Conservation (phyloP, 2,329 filamentous ascomycete species). For the Coleophoma cylindrospora region DNA sequence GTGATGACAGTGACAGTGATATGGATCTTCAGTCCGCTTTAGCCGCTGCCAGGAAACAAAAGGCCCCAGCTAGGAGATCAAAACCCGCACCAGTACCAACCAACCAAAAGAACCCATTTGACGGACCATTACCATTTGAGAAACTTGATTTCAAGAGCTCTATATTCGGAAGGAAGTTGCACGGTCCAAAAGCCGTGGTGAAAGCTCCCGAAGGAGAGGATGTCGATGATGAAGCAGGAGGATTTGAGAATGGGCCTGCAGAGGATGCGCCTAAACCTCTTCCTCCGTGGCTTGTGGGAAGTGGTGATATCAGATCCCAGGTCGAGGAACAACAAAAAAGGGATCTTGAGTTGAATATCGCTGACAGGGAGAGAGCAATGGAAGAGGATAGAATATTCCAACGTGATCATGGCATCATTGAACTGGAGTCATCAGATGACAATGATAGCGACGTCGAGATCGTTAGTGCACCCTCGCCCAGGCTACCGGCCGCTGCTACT, state of each 20-base stretch:
- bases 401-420: constrained; percentile 47
- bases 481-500: constrained; percentile 1
- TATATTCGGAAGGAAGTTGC: constrained; percentile 43
- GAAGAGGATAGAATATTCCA: constrained; percentile 48
- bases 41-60: constrained; percentile 62
- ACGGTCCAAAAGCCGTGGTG: constrained; percentile 11
- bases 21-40: constrained; percentile 76
- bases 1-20: constrained; percentile 63
- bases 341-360: constrained; percentile 58
- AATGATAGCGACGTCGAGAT: constrained; percentile 40
- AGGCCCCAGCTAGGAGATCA: constrained; percentile 36
- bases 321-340: constrained; percentile 52
- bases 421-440: constrained; percentile 58
- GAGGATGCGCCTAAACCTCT: constrained; percentile 43
- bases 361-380: constrained; percentile 51
- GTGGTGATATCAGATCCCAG: constrained; percentile 60
- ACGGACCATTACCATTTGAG: constrained; percentile 86
- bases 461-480: constrained; percentile 27
- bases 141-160: constrained; percentile 68
- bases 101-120: constrained; percentile 60
- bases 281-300: constrained; percentile 69
- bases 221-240: constrained; percentile 29
- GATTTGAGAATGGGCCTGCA: constrained; percentile 29
- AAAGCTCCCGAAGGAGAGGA: constrained; percentile 15
- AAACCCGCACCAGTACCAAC: constrained; percentile 33